Conservation (phyloP, 2,329 filamentous ascomycete species). For the Pseudogymnoascus sp. region DNA sequence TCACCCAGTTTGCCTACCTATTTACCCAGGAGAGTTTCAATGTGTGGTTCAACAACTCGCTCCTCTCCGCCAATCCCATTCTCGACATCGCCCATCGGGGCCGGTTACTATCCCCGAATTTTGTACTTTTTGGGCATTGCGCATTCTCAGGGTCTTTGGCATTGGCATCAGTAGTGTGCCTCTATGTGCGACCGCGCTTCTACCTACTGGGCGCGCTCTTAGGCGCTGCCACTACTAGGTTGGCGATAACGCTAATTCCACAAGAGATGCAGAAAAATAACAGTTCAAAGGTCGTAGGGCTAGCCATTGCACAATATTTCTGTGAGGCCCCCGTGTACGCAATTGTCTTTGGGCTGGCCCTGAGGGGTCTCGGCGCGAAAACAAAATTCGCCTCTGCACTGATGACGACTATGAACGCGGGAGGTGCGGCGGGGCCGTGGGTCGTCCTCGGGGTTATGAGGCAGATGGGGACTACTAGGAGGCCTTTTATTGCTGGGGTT, state of each 20-base stretch:
- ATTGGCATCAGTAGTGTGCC: slow-evolving; percentile 63
- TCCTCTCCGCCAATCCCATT: slow-evolving; percentile 36
- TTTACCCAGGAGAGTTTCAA: slow-evolving; percentile 62
- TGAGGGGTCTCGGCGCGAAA: slow-evolving; percentile 67
- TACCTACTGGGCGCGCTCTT: slow-evolving; percentile 57
- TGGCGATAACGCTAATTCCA: slow-evolving; percentile 32
- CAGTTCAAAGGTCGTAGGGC: slow-evolving; percentile 36
- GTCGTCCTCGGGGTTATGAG: slow-evolving; percentile 21
- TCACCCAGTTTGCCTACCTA: slow-evolving; percentile 72
- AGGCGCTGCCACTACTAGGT: slow-evolving; percentile 43
- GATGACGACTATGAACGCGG: slow-evolving; percentile 12
- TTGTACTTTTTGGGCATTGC: slow-evolving; percentile 33
- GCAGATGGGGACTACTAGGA: neutral
- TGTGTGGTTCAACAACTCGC: slow-evolving; percentile 50
- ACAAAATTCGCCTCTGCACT: slow-evolving; percentile 65
- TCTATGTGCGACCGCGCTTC: slow-evolving; percentile 50
- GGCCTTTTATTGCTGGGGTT: slow-evolving; percentile 15
- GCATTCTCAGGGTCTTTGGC: slow-evolving; percentile 54
- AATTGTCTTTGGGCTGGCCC: slow-evolving; percentile 67
- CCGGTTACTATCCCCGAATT: slow-evolving; percentile 31
- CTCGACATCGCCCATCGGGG: slow-evolving; percentile 14
- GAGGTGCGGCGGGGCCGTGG: slow-evolving; percentile 24
- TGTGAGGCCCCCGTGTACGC: slow-evolving; percentile 75
- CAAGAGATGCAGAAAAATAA: slow-evolving; percentile 30
- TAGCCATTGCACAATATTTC: slow-evolving; percentile 62